Evolutionary conservation across 2,329 filamentous ascomycete genomes (phyloP), one percentile per base, ranked within the genome.

Genomic region (Fusarium paranaense): DNA sequence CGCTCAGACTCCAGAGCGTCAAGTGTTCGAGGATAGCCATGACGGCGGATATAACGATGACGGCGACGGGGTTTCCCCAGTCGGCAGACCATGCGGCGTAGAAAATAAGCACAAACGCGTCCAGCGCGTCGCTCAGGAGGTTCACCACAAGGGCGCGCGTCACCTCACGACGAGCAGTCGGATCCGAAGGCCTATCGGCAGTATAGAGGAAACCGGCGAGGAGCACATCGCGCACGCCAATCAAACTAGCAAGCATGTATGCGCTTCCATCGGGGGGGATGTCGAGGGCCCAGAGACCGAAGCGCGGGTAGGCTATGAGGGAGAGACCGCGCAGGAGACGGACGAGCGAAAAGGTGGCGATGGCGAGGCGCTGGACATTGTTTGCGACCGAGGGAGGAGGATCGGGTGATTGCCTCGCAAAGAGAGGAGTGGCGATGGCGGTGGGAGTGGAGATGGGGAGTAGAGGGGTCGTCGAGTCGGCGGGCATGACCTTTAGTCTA

Each of bases 31-130:
- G 56, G 13, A 81, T 73, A 2, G 81, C 81, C 63, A 81, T 74
- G 47, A 81, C 61, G 10, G 80, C 80, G 6, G 79, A 78, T 25
- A 78, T 71, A 22, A 76, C 68, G 14, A 82, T 82, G 22, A 77
- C 80, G 4, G 70, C 63, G 4, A 81, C 67, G 7, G 78, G 79
- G 59, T 78, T 78, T 5, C 76, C 72, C 77, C 80, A 80, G 58
- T 77, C 76, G 25, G 76, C 72, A 1, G 78, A 78, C 77, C 79
- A 81, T 1, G 80, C 81, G 20, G 80, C 80, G 22, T 79, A 80
- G 62, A 82, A 82, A 57, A 82, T 81, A 62, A 82, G 74, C 42
- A 81, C 77, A 32, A 80, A 81, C 7, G 81, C 79, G 72, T 82
- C 80, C 50, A 81, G 76, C 66, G 79, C 79, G 74, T 82, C 81